phyloP scores from a whole-genome alignment of 83 land plant genomes.

The Diphasiastrum complanatum region DNA sequence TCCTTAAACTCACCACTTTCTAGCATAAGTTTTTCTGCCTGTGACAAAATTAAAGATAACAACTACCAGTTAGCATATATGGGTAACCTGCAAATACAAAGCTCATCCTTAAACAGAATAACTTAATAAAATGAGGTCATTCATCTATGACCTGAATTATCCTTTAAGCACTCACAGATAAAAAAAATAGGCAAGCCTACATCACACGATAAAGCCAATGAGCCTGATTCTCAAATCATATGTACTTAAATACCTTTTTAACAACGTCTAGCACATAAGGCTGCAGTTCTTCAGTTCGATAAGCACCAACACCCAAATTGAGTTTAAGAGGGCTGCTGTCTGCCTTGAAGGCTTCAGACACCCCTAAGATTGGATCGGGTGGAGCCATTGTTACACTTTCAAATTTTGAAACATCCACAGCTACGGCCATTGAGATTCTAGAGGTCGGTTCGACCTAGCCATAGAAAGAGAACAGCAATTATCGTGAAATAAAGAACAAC shows the following conservation, averaged over 20 bases:
- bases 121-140: too few relatives aligned
- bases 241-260: conserved; percentile 55
- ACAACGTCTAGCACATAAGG: conserved; percentile 94
- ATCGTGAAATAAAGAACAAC: too few relatives aligned
- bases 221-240: not conserved
- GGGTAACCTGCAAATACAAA: too few relatives aligned
- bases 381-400: conserved; percentile 89
- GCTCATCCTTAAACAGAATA: too few relatives aligned
- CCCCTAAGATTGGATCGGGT: conserved; percentile 91
- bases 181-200: too few relatives aligned
- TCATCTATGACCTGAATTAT: too few relatives aligned
- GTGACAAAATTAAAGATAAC: conserved; percentile 10
- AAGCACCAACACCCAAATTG: conserved; percentile 95
- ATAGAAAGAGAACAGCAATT: too few relatives aligned
- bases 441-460: too few relatives aligned
- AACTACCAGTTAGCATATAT: not conserved
- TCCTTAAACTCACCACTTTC: conserved; percentile 91
- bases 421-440: conserved; percentile 49
- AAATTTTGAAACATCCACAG: conserved; percentile 69
- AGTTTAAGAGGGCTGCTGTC: conserved; percentile 66
- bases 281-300: conserved; percentile 95
- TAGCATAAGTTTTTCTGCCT: conserved; percentile 91
- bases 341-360: conserved; percentile 84
- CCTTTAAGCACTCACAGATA: too few relatives aligned
- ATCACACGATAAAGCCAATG: not conserved